These are phyloP conservation scores for Hypomyces rosellus DNA, from an alignment of 2,329 filamentous ascomycete genomes.

Conservation along the genomic window DNA sequence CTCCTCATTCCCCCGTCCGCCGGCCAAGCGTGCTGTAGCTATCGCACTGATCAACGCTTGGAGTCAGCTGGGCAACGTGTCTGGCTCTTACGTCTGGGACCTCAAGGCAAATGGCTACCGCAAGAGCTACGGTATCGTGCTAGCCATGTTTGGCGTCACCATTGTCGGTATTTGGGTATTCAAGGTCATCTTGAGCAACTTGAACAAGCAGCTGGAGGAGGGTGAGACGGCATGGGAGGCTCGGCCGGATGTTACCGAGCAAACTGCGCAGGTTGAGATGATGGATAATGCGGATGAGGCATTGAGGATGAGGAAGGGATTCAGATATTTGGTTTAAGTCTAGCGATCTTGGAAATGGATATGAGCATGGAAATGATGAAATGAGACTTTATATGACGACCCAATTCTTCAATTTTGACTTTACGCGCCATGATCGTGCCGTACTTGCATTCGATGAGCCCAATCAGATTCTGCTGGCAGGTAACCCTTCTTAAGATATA, in stretches of 20 bases:
- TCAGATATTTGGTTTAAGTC: constrained; percentile 37
- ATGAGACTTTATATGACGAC: too few relatives aligned
- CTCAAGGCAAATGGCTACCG: constrained; percentile 54
- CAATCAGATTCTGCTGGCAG: too few relatives aligned
- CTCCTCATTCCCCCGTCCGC: constrained; percentile 51
- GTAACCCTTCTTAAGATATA: too few relatives aligned
- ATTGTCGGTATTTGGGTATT: constrained; percentile 46
- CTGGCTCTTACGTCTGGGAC: constrained; percentile 58
- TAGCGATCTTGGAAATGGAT: too few relatives aligned
- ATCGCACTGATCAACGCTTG: constrained; percentile 56
- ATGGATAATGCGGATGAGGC: constrained; percentile 39
- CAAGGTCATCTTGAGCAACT: constrained; percentile 37
- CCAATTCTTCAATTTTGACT: too few relatives aligned
- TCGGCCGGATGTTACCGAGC: constrained; percentile 30
- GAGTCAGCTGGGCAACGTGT: constrained; percentile 52
- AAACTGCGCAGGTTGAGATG: constrained; percentile 34
- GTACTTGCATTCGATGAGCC: too few relatives aligned
- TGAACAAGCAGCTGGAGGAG: constrained; percentile 43
- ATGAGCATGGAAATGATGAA: too few relatives aligned
- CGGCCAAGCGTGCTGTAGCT: constrained; percentile 54
- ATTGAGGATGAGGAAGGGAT: constrained; percentile 39
- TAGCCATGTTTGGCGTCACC: constrained; percentile 57
- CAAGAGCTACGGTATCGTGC: constrained; percentile 59
- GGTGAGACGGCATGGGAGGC: constrained; percentile 34
- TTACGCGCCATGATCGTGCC: too few relatives aligned